Conservation (phyloP, 441 rosid genomes). For the Euphorbia corollata region DNA sequence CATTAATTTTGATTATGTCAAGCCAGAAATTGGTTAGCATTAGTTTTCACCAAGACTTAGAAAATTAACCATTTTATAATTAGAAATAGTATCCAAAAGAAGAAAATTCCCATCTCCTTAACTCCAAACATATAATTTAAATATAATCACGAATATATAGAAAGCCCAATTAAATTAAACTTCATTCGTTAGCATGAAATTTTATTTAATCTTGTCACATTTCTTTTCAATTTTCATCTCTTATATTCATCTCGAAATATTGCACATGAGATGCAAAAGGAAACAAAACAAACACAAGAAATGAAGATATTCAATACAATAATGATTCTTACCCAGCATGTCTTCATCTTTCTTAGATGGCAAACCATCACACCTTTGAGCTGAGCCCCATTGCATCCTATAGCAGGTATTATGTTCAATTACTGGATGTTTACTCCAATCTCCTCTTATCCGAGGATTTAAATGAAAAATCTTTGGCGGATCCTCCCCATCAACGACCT, state of each 20-base stretch:
- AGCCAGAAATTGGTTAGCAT: background rate
- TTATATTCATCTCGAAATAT: background rate
- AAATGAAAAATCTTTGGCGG: slow-evolving; percentile 91
- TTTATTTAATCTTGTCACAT: background rate
- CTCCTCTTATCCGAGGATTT: slow-evolving; percentile 89
- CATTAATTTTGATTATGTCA: no score
- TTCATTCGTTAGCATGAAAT: slow-evolving; percentile 1
- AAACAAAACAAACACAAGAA: background rate
- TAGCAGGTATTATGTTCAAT: slow-evolving; percentile 97
- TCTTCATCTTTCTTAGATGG: slow-evolving; percentile 71
- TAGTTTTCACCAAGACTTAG: background rate
- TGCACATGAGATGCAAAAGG: slow-evolving; percentile 12
- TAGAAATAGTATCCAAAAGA: background rate
- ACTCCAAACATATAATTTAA: background rate
- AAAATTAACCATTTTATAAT: background rate
- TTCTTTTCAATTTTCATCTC: background rate
- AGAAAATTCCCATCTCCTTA: background rate
- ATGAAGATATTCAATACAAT: slow-evolving; percentile 1
- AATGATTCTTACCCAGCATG: slow-evolving; percentile 53
- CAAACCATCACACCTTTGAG: slow-evolving; percentile 90
- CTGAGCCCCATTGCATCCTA: slow-evolving; percentile 96
- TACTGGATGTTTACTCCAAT: slow-evolving; percentile 78
- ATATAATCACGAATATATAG: background rate
- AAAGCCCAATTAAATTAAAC: no score
- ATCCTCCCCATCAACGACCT: slow-evolving; percentile 88